Conservation (phyloP, 306 rosid genomes). For the Cicer judaicum region DNA sequence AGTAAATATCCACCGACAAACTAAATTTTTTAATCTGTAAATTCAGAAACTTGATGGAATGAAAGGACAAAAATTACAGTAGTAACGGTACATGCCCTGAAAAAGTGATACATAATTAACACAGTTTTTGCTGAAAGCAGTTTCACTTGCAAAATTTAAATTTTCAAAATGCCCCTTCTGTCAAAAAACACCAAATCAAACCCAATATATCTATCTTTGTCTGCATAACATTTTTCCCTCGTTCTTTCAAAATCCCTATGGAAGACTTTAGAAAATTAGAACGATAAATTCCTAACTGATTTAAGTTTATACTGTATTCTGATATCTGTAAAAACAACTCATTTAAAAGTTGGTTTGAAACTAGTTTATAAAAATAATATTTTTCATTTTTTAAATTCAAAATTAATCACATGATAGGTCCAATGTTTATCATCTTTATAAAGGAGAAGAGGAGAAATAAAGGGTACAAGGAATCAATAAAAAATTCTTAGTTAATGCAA, state of each 20-base stretch:
- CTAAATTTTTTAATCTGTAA: background rate
- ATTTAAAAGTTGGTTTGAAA: background rate
- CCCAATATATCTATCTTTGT: slow-evolving; percentile 10
- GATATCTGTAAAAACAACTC: background rate
- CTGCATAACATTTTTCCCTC: background rate
- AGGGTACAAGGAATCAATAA: background rate
- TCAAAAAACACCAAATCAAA: slow-evolving; percentile 7
- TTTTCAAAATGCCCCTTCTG: slow-evolving; percentile 18
- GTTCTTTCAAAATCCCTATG: background rate
- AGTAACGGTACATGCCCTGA: background rate
- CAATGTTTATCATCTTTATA: background rate
- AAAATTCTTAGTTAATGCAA: background rate
- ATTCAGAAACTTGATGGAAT: background rate
- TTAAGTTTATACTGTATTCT: background rate
- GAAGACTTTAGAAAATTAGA: background rate
- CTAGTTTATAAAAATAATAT: background rate
- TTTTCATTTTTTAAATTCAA: too few species aligned
- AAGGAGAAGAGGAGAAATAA: background rate
- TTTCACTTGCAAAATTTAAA: slow-evolving; percentile 17
- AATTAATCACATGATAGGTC: background rate
- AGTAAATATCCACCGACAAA: background rate
- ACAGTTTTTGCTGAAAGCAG: background rate
- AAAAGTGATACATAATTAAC: background rate
- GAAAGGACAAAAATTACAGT: slow-evolving; percentile 8
- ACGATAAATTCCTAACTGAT: slow-evolving; percentile 5